phyloP scores from a whole-genome alignment of 2,329 filamentous ascomycete species.

The Tolypocladium nubicola region DNA sequence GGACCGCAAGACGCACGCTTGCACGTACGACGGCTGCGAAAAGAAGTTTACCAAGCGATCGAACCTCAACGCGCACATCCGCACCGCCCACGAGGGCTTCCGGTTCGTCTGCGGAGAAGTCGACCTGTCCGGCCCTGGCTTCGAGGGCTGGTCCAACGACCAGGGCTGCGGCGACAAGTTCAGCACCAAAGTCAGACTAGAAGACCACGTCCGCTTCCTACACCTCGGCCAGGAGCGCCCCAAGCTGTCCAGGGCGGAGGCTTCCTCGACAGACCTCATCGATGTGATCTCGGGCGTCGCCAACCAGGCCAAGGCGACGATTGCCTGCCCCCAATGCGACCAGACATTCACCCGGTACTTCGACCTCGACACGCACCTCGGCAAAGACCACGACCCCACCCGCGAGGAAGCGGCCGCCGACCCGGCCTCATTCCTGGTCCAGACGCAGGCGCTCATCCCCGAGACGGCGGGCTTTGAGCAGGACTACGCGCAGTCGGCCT shows the following conservation, averaged over 20 bases:
- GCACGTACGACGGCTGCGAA: constrained; percentile 56
- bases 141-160: constrained; percentile 53
- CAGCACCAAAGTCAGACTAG: constrained; percentile 64
- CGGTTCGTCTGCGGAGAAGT: constrained; percentile 71
- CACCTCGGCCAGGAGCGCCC: constrained; percentile 56
- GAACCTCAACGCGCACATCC: constrained; percentile 75
- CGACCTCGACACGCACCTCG: constrained; percentile 37
- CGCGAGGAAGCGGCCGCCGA: constrained; percentile 5
- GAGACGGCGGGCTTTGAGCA: constrained; percentile 12
- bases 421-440: constrained; percentile 12
- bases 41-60: constrained; percentile 72
- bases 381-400: constrained; percentile 14
- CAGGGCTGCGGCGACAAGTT: constrained; percentile 68
- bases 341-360: constrained; percentile 38
- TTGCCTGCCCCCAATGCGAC: constrained; percentile 35
- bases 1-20: constrained; percentile 55
- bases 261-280: constrained; percentile 19
- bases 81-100: constrained; percentile 64
- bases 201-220: constrained; percentile 74
- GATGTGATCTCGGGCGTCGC: constrained; percentile 32
- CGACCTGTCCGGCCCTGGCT: constrained; percentile 44
- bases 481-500: constrained; percentile 9
- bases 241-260: constrained; percentile 12
- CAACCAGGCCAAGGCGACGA: constrained; percentile 28
- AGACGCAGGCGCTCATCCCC: constrained; percentile 9